Base-by-base conservation (phyloP, 768 basidiomycete genomes). In the Russula sp. region DNA sequence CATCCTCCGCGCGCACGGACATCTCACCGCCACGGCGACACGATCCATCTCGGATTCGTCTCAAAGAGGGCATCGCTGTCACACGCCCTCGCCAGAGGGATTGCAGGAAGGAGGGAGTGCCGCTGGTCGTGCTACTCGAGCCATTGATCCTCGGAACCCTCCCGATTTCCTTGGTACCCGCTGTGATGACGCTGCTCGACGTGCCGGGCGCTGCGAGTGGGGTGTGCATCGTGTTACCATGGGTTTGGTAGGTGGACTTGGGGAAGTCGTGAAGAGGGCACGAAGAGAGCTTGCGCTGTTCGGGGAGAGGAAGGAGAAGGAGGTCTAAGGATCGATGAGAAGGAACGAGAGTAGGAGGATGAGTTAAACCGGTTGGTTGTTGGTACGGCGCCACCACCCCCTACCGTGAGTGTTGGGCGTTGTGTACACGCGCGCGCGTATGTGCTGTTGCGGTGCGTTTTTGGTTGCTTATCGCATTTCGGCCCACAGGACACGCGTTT, bases 121-220 rank as follows among this genome's bases (percentile, higher is more conserved):
- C 85, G 3, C 78, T 89, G 67, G 72, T 79, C 61, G 67, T 89
- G n/a, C 73, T 77, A n/a, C 71, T 89, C 51, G 88, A 90, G 69
- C 88, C 84, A 32, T 73, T 84, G 2, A 78, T 82, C 61, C 70
- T 84, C n/a, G 85, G 84, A 18, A 72, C 85, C 26, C 71, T 90
- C 30, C 88, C 88, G 11, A 76, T 78, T n/a, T 81, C 85, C 0
- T 71, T 87, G 22, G n/a, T 76, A 0, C 76, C 78, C 24, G 75
- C 13, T 18, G 28, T 76, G 9, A 59, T 57, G 32, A 67, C n/a
- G n/a, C n/a, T n/a, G n/a, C n/a, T n/a, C n/a, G n/a, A n/a, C n/a
- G n/a, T n/a, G 28, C 3, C 28, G 28, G 28, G 28, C 74, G 46
- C 38, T 80, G 36, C 66, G 66, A 28, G 72, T 76, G 2, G 67